Evolutionary conservation across 177 flowering plant species (phyloP).

Genomic region (Vitis hybrid): DNA sequence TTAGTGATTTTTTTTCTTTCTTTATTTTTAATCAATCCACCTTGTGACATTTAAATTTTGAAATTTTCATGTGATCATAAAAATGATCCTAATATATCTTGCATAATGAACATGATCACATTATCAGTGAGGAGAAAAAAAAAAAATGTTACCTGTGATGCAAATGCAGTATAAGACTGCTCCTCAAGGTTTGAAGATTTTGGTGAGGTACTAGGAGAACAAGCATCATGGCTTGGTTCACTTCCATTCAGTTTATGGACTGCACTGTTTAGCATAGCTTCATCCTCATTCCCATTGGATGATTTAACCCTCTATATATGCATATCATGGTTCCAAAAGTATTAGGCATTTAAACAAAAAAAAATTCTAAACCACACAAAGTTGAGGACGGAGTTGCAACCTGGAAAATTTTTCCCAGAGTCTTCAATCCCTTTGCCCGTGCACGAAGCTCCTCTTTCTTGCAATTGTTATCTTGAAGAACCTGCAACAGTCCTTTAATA

Average conservation of each 20-base stretch:
- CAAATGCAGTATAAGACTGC: conserved; percentile 24
- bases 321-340: conserved; percentile 1
- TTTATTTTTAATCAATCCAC: too few relatives aligned
- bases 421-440: conserved; percentile 93
- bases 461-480: conserved; percentile 78
- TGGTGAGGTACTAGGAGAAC: conserved; percentile 46
- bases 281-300: conserved; percentile 47
- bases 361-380: neutral
- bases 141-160: conserved; percentile 53
- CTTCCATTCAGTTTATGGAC: conserved; percentile 53
- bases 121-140: neutral
- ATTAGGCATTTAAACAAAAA: conserved; percentile 3
- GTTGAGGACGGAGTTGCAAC: conserved; percentile 22
- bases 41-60: neutral
- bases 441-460: conserved; percentile 89
- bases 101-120: neutral
- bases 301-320: conserved; percentile 62
- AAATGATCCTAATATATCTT: neutral
- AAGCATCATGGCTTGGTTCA: conserved; percentile 35
- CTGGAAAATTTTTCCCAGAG: conserved; percentile 93
- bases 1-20: too few relatives aligned
- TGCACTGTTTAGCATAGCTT: conserved; percentile 23
- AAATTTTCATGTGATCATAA: neutral
- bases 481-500: conserved; percentile 39
- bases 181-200: conserved; percentile 39